Evolutionary conservation across 805 yeast species (phyloP).

Genomic region (Yarrowia phangngaensis): DNA sequence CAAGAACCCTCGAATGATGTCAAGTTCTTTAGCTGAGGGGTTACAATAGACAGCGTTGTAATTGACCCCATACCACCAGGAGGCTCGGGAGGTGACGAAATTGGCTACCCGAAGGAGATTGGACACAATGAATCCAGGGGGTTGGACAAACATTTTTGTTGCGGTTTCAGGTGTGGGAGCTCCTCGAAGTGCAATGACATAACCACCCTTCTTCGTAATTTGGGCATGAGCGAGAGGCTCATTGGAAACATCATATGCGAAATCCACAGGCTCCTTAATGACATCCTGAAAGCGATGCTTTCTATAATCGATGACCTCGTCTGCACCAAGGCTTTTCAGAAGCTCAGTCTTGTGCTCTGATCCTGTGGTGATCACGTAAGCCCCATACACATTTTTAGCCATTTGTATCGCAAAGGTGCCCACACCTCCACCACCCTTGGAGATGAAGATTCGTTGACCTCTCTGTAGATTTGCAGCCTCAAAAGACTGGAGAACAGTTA

Average conservation of each 20-base stretch:
- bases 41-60: conserved; percentile 26
- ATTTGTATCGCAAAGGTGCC: conserved; percentile 32
- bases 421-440: conserved; percentile 29
- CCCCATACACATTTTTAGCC: conserved; percentile 31
- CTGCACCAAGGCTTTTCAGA: conserved; percentile 29
- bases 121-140: conserved; percentile 13
- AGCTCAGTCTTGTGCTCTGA: conserved; percentile 31
- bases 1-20: conserved; percentile 22
- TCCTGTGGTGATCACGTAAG: conserved; percentile 31
- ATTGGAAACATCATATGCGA: conserved; percentile 31
- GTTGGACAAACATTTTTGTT: conserved; percentile 7
- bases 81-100: conserved; percentile 3
- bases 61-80: conserved; percentile 27
- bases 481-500: conserved; percentile 30
- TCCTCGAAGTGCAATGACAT: conserved; percentile 28
- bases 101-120: conserved; percentile 14
- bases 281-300: conserved; percentile 29
- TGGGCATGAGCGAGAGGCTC: conserved; percentile 27
- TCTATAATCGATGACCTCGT: conserved; percentile 32
- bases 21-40: conserved; percentile 11
- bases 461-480: conserved; percentile 6
- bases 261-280: conserved; percentile 29
- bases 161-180: conserved; percentile 26
- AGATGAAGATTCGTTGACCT: conserved; percentile 31
- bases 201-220: conserved; percentile 29